phyloP scores from a whole-genome alignment of 768 basidiomycete species.

The Amanita pallidorosea region DNA sequence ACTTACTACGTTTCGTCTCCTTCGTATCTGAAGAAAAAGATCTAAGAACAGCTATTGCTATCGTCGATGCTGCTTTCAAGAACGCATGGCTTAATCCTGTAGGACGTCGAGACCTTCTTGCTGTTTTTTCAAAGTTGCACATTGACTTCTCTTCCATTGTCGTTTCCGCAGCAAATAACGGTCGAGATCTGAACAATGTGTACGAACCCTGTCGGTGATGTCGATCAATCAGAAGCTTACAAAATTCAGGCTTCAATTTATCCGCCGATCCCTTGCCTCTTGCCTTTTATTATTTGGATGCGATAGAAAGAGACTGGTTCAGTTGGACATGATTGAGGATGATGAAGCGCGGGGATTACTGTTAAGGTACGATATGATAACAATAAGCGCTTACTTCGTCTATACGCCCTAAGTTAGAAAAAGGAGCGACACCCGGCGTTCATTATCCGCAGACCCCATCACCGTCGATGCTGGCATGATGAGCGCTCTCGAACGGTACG shows the following conservation, averaged over 20 bases:
- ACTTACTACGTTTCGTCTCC: slow-evolving; percentile 36
- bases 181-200: slow-evolving; percentile 21
- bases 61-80: slow-evolving; percentile 42
- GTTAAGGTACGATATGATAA: slow-evolving; percentile 34
- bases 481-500: slow-evolving; percentile 38
- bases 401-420: slow-evolving; percentile 24
- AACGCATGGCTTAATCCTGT: slow-evolving; percentile 53
- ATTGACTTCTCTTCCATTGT: slow-evolving; percentile 18
- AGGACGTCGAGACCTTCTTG: slow-evolving; percentile 49
- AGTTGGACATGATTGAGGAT: slow-evolving; percentile 34
- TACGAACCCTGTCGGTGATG: slow-evolving; percentile 11
- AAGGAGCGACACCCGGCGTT: slow-evolving; percentile 30
- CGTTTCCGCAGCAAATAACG: slow-evolving; percentile 22
- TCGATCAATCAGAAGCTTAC: neutral
- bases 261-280: slow-evolving; percentile 49
- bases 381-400: neutral
- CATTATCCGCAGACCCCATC: slow-evolving; percentile 43
- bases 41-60: slow-evolving; percentile 33
- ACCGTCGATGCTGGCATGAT: slow-evolving; percentile 49
- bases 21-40: slow-evolving; percentile 23
- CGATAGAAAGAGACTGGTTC: slow-evolving; percentile 35
- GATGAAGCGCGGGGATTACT: slow-evolving; percentile 41
- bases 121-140: slow-evolving; percentile 38
- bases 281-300: slow-evolving; percentile 63
- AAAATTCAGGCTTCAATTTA: slow-evolving; percentile 30